Conservation (phyloP, 495 filamentous ascomycete genomes). For the Xylaria nigripes region DNA sequence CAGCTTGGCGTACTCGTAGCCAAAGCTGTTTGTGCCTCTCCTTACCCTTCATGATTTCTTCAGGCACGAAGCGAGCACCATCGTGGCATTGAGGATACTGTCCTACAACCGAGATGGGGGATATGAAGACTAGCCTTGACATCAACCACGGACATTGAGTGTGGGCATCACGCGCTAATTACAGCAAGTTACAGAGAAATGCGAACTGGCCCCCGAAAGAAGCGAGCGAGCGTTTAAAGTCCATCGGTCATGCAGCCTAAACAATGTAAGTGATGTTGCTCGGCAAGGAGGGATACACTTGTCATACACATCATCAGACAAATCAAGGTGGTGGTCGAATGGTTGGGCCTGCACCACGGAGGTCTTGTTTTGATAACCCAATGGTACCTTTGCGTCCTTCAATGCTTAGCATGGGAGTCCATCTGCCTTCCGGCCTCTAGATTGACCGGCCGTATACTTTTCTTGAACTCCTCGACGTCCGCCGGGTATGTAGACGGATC, state of each 20-base stretch:
- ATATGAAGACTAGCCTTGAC: not conserved
- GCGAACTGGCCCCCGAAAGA: not conserved
- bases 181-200: not conserved
- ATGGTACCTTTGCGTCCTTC: not conserved
- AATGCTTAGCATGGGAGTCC: constrained; percentile 19
- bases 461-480: constrained; percentile 12
- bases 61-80: not conserved
- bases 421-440: constrained; percentile 15
- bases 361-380: not conserved
- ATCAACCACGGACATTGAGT: not conserved
- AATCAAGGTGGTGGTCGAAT: not conserved
- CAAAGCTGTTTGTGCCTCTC: not conserved
- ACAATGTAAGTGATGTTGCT: not conserved
- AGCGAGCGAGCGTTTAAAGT: not conserved
- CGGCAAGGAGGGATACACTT: not conserved
- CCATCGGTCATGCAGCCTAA: not conserved
- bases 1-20: not conserved
- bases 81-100: not conserved
- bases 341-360: not conserved
- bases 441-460: constrained; percentile 24
- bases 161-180: not conserved
- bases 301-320: not conserved
- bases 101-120: not conserved
- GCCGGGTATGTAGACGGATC: constrained; percentile 20
- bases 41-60: not conserved